Base-by-base conservation (phyloP, 805 yeast genomes). In the Wickerhamiella kazuoi region DNA sequence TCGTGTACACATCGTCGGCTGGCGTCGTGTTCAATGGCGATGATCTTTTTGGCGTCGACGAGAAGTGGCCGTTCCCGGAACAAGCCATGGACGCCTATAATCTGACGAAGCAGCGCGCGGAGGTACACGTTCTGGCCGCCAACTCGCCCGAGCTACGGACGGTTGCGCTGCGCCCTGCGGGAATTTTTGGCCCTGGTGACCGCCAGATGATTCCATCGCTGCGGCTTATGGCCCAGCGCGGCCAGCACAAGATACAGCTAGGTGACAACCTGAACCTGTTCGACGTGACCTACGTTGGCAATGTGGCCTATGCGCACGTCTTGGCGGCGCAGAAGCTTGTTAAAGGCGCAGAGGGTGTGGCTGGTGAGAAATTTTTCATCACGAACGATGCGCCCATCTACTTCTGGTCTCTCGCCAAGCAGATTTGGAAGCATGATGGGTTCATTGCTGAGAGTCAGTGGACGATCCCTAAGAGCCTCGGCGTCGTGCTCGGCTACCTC, bases 151-250 rank as follows among this genome's bases (percentile, higher is more conserved):
- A 64, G 1, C 70, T 86, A 46, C 61, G 69, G 36, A 90, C 98
- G 0, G 79, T 81, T 29, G 90, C 95, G 2, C 60, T 90, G 36
- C 72, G 99, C 46, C 98, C 98, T 1, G 95, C 98, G 1, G 99
- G 98, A 30, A 84, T 90, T 36, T 90, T 90, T 63, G 99, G 98
- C 4, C 98, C 97, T 4, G 97, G 98, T 34, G 98, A 90, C 57
- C 73, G 98, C 44, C 99, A 90, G 57, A 63, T 90, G 52, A 90
- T 90, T 35, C 98, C 98, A 11, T 94, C 93, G 3, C 65, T 90
- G 43, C 73, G 94, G 53, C 69, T 69, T 14, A 94, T 82, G 34
- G 84, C 94, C 3, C 69, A 69, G 42, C 62, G 72, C 40, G 94
- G 94, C 7, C 95, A 87, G 58, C 78, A 90, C 18, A 79, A 79